Conservation (phyloP, 192 early-diverging fungal genomes). For the Linnemannia elongata region DNA sequence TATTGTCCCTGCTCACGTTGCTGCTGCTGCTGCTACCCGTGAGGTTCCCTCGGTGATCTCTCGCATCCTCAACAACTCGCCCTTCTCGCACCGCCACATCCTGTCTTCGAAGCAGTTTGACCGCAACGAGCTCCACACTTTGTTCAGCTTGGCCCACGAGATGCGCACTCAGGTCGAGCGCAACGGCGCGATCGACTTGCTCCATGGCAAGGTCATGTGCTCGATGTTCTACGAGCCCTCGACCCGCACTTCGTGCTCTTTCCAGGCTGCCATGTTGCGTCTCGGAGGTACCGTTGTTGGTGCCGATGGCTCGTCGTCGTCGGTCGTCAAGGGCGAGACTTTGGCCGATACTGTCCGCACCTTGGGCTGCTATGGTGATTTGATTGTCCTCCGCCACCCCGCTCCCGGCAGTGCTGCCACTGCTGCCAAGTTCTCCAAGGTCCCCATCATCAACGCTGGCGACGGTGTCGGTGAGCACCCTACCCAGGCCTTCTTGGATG, state of each 20-base stretch:
- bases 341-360: slow-evolving; percentile 96
- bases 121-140: slow-evolving; percentile 91
- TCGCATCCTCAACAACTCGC: slow-evolving; percentile 74
- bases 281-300: slow-evolving; percentile 92
- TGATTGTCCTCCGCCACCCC: slow-evolving; percentile 95
- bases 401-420: slow-evolving; percentile 84
- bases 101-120: slow-evolving; percentile 92
- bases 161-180: slow-evolving; percentile 96
- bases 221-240: slow-evolving; percentile 98
- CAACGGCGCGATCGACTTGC: slow-evolving; percentile 85
- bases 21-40: slow-evolving; percentile 60
- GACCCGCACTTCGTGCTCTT: slow-evolving; percentile 93
- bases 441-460: slow-evolving; percentile 97
- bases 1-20: slow-evolving; percentile 13
- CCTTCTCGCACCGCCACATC: slow-evolving; percentile 96
- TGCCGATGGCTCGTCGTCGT: slow-evolving; percentile 87
- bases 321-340: slow-evolving; percentile 96
- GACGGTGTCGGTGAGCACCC: slow-evolving; percentile 99
- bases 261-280: slow-evolving; percentile 95
- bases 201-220: slow-evolving; percentile 92
- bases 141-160: slow-evolving; percentile 97
- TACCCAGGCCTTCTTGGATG: slow-evolving; percentile 97
- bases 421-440: slow-evolving; percentile 89
- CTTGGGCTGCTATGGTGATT: slow-evolving; percentile 91
- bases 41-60: slow-evolving; percentile 22